Percentiles rank a stretch among this genome's conserved stretches.
phyloP scores from a whole-genome alignment of 176 grass and related monocot species.

The Phyllostachys edulis region DNA sequence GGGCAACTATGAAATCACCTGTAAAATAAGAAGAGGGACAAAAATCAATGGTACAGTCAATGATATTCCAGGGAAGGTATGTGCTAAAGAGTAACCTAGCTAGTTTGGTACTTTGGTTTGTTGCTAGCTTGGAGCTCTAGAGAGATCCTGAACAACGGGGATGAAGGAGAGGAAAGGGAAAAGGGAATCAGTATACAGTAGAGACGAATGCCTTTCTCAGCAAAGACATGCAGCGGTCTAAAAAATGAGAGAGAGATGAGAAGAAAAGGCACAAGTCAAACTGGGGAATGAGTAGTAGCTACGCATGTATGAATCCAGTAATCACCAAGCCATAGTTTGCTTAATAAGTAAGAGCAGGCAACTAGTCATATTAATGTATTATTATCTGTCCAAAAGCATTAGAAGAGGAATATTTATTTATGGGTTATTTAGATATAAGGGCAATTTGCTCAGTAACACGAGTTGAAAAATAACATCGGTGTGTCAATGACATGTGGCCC shows the following conservation, averaged over 20 bases:
- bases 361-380: neutral
- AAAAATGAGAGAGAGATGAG: neutral
- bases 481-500: no score
- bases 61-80: neutral
- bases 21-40: neutral
- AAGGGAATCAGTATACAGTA: neutral
- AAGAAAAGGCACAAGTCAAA: neutral
- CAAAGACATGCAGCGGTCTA: neutral
- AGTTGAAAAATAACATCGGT: no score
- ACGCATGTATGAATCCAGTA: neutral
- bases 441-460: no score
- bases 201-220: neutral
- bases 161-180: neutral
- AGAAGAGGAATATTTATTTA: neutral
- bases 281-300: neutral
- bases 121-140: neutral
- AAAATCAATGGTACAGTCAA: neutral
- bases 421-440: no score
- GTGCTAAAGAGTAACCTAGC: neutral
- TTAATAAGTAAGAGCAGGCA: neutral
- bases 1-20: slow-evolving; percentile 15
- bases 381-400: neutral
- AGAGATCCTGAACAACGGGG: neutral
- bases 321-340: neutral
- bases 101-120: slow-evolving; percentile 1